Evolutionary conservation across 768 basidiomycete genomes (phyloP), one percentile per base, ranked within the genome.

Genomic region (Kondoa malvinella): DNA sequence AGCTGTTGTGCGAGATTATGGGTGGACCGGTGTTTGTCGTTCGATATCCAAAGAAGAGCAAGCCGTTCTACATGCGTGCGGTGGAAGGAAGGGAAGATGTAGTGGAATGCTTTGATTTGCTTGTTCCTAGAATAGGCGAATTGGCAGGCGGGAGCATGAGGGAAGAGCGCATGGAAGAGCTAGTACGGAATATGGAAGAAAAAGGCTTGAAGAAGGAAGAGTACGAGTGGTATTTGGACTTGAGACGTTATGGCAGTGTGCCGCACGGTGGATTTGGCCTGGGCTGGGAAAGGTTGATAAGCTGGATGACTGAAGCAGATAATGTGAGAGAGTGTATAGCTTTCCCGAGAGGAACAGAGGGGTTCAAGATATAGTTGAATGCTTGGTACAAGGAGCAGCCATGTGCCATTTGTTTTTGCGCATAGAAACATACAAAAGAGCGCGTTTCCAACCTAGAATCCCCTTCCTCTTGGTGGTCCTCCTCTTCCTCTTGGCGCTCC

Each of bases 261-360:
- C 88, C 90, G 1, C 94, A 96, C 77, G 92, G 88, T 17, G 95
- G 95, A 17, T 97, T 91, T 77, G 95, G 95, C 3, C 81, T 97
- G 80, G 95, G 95, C 1, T 95, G 94, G 74, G 95, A 99, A 77
- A 80, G 95, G 69, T 79, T 95, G 25, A 81, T 97, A 21, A 83
- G 85, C 57, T 94, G 89, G 87, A 77, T 95, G 14, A 84, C 86
- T 25, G 92, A 91, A 0, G 81, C 89, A 58, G 86, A 87, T 68
- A 97, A 94, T 77, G 83, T 97, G n/a, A 81, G 88, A 69, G 95
- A 99, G 76, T 89, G 89, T 73, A 84, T 92, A 56, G 84, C 89
- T 3, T 89, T 95, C 81, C 92, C 92, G 0, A 79, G 94, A 68
- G 73, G 73, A 57, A 67, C 67, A 16, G 74, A 74, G 59, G 73